phyloP scores from a whole-genome alignment of 257 asterid species.

The Buddleja alternifolia region DNA sequence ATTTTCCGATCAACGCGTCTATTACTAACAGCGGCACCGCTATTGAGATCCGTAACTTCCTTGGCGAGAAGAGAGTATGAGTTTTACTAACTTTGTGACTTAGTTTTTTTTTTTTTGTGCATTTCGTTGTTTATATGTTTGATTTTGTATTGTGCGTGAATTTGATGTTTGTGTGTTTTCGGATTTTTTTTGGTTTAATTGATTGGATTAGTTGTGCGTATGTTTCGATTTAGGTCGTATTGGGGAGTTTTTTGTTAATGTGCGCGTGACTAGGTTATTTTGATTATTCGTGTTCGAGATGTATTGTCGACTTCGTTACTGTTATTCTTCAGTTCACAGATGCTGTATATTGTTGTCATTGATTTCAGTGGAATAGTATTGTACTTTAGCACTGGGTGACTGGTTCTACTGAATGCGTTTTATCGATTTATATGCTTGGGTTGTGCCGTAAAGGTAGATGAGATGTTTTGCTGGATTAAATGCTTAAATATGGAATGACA shows the following conservation, averaged over 20 bases:
- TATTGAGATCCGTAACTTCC: slow-evolving; percentile 87
- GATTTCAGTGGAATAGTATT: not conserved
- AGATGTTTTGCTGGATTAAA: not conserved
- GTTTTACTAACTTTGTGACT: not conserved
- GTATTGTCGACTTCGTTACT: too few species aligned
- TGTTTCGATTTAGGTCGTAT: not conserved
- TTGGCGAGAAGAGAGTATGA: slow-evolving; percentile 81
- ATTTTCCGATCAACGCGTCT: slow-evolving; percentile 80
- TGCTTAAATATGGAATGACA: not conserved
- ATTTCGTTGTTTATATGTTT: not conserved
- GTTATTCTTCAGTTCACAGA: too few species aligned
- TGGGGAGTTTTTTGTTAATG: not conserved
- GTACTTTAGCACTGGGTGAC: not conserved
- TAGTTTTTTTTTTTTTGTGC: not conserved
- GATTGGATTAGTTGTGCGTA: not conserved
- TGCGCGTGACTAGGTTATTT: not conserved
- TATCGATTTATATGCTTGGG: not conserved
- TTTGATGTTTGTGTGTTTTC: not conserved
- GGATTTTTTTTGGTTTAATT: not conserved
- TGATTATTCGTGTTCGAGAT: not conserved
- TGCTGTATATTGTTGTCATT: not conserved
- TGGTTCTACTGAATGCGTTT: not conserved
- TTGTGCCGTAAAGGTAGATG: too few species aligned
- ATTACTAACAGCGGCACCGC: slow-evolving; percentile 49
- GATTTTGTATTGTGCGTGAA: not conserved